phyloP scores from a whole-genome alignment of 345 rosid genomes.

The Citropsis articulata region DNA sequence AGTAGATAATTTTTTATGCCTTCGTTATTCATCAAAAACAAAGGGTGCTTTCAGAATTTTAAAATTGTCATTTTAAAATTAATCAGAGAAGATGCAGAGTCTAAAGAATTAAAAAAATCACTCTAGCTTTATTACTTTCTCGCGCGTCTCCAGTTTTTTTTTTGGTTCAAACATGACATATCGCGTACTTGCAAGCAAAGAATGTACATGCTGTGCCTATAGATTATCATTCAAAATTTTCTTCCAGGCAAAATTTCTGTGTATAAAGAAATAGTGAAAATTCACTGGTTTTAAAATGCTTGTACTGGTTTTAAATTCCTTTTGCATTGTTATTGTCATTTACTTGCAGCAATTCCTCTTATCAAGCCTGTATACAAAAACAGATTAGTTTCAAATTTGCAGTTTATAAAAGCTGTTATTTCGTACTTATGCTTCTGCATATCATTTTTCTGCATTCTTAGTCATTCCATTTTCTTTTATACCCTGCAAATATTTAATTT shows the following conservation, averaged over 20 bases:
- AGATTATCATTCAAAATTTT: too few relatives aligned
- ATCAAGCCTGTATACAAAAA: constrained; percentile 44
- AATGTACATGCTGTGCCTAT: constrained; percentile 23
- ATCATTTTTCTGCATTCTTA: too few relatives aligned
- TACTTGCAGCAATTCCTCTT: not conserved
- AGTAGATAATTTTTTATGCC: too few relatives aligned
- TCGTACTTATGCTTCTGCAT: not conserved
- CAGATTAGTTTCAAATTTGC: not conserved
- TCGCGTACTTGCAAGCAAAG: constrained; percentile 15
- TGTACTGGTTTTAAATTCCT: too few relatives aligned
- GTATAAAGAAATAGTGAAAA: too few relatives aligned
- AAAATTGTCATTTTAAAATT: not conserved
- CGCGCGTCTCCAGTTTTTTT: constrained; percentile 26
- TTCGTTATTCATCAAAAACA: too few relatives aligned
- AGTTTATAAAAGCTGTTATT: not conserved
- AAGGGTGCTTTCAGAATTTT: too few relatives aligned
- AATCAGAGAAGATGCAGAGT: not conserved
- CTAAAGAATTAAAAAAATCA: not conserved
- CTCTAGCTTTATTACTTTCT: constrained; percentile 31
- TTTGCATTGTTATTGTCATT: constrained; percentile 16
- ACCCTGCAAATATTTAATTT: too few relatives aligned
- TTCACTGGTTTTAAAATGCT: too few relatives aligned
- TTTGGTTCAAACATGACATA: constrained; percentile 20
- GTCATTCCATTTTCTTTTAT: too few relatives aligned
- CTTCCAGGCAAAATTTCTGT: too few relatives aligned